phyloP scores from a whole-genome alignment of 1,139 yeast genomes.

The Lodderomyces theae region DNA sequence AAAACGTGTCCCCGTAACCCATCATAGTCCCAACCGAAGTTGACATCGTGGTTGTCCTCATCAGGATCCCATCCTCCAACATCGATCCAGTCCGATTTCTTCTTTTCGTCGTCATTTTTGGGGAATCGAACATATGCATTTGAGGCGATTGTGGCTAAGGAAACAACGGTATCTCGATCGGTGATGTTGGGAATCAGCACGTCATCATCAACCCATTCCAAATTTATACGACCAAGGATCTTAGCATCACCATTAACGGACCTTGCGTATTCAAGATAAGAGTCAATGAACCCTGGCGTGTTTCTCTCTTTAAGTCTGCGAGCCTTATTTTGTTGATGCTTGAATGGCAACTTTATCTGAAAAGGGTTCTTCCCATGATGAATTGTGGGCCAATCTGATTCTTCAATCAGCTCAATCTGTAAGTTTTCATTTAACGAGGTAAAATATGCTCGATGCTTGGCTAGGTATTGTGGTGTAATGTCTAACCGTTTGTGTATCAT shows the following conservation, averaged over 20 bases:
- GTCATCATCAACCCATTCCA: constrained; percentile 56
- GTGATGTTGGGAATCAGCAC: constrained; percentile 67
- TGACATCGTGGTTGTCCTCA: constrained; percentile 30
- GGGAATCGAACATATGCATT: constrained; percentile 88
- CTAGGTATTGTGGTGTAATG: constrained; percentile 38
- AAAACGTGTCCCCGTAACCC: constrained; percentile 93
- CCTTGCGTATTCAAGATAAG: constrained; percentile 60
- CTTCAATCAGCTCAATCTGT: constrained; percentile 5
- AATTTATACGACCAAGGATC: constrained; percentile 36
- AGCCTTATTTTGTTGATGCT: constrained; percentile 24
- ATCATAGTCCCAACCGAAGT: constrained; percentile 82
- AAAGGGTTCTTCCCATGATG: constrained; percentile 43
- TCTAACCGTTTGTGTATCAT: constrained; percentile 45
- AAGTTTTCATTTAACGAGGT: constrained; percentile 4
- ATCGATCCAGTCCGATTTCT: constrained; percentile 76
- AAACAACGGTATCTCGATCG: constrained; percentile 69
- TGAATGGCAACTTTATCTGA: constrained; percentile 33
- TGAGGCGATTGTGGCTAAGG: constrained; percentile 82
- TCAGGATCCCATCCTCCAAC: constrained; percentile 60
- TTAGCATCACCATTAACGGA: constrained; percentile 42
- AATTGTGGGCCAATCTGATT: constrained; percentile 40
- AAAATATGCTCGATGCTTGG: constrained; percentile 16
- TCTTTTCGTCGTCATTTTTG: constrained; percentile 53
- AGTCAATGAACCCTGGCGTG: constrained; percentile 62
- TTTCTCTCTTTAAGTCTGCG: constrained; percentile 55